A percentile compares a stretch with the other conserved stretches of the same genome.
These are phyloP conservation scores for Rosellinia necatrix DNA, from an alignment of 2,329 filamentous ascomycete genomes.

Conservation along the genomic window DNA sequence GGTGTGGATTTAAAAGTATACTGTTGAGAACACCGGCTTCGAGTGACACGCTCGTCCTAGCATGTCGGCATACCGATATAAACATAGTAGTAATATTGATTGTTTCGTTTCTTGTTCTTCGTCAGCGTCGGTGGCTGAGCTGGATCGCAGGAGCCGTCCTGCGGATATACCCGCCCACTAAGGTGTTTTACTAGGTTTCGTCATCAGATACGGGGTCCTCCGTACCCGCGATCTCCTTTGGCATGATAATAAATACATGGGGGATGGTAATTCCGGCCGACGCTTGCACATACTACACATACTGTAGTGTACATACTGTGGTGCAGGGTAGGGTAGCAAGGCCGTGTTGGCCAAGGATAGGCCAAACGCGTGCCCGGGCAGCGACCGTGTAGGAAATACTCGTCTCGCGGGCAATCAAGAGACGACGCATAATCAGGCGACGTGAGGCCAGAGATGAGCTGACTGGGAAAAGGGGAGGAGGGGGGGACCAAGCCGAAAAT, in stretches of 20 bases:
- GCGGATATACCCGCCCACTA: constrained; percentile 26
- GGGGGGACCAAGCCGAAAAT: neutral
- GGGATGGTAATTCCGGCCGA: neutral
- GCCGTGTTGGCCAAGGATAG: neutral
- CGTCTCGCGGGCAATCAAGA: neutral
- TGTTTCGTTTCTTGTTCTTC: constrained; percentile 10
- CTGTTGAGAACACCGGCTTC: neutral
- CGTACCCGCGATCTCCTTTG: neutral
- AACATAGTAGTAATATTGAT: neutral
- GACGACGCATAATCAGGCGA: constrained; percentile 25
- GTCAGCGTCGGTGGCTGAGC: constrained; percentile 24
- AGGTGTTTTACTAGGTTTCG: neutral
- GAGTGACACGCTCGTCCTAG: neutral
- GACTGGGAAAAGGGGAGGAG: constrained; percentile 15
- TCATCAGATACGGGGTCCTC: neutral
- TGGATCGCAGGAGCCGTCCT: constrained; percentile 14
- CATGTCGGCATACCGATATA: constrained; percentile 1
- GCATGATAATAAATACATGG: neutral
- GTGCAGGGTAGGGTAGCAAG: too few species aligned
- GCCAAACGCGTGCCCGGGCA: constrained; percentile 1
- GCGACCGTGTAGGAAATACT: constrained; percentile 14
- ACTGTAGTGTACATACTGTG: neutral
- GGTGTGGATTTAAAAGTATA: constrained; percentile 12
- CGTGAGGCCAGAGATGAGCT: constrained; percentile 29
- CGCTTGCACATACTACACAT: constrained; percentile 7